Conservation (phyloP, 106 monocot genomes). For the Vanilla planifolia region DNA sequence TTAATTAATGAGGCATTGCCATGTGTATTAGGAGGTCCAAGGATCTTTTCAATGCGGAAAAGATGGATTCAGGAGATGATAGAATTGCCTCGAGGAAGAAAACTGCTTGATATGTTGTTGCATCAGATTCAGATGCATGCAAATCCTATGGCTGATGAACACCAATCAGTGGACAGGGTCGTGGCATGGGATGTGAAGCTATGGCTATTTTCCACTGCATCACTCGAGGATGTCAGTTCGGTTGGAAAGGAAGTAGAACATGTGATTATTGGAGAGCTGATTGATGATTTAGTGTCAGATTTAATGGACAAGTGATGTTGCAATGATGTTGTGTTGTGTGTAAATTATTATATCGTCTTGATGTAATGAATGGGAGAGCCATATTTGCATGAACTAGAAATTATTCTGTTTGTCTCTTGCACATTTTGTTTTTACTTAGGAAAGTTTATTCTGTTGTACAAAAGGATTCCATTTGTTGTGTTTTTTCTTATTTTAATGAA, state of each 20-base stretch:
- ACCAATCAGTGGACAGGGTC: conserved; percentile 29
- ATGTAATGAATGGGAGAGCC: neutral
- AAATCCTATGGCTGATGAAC: neutral
- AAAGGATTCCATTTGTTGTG: no score
- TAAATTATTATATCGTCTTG: neutral
- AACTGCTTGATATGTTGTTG: conserved; percentile 41
- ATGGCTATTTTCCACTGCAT: conserved; percentile 24
- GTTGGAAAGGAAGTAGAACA: conserved; percentile 35
- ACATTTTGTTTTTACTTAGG: no score
- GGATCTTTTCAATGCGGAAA: conserved; percentile 11
- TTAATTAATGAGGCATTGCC: conserved; percentile 60
- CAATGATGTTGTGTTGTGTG: neutral
- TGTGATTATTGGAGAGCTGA: conserved; percentile 38
- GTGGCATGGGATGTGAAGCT: conserved; percentile 33
- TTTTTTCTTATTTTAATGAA: no score
- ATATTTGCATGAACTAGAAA: no score
- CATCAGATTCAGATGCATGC: conserved; percentile 18
- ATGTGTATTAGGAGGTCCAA: conserved; percentile 10
- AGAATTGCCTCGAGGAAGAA: conserved; percentile 13
- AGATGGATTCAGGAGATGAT: conserved; percentile 8
- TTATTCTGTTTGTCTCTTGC: no score
- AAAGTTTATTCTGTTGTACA: no score
- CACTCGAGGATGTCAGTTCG: conserved; percentile 24
- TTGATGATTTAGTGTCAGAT: conserved; percentile 38
- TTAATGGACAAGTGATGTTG: neutral